Conservation (phyloP, 2,329 filamentous ascomycete species). For the Paraphoma chrysanthemicola region DNA sequence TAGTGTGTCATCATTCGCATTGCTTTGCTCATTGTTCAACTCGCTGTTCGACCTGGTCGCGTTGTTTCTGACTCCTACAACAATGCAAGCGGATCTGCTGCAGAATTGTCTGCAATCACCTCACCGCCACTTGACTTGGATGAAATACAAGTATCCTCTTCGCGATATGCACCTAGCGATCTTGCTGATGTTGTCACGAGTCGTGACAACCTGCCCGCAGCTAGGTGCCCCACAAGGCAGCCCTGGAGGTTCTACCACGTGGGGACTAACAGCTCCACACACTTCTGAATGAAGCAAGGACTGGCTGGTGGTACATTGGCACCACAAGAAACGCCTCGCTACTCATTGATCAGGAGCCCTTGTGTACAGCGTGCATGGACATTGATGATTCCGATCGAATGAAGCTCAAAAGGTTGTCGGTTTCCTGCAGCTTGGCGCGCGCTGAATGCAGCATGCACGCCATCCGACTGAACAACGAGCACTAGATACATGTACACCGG, state of each 20-base stretch:
- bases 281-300: not conserved
- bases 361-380: too few relatives aligned
- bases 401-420: too few relatives aligned
- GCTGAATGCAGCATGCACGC: not conserved
- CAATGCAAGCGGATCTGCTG: too few relatives aligned
- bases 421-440: not conserved
- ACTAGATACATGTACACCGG: too few relatives aligned
- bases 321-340: too few relatives aligned
- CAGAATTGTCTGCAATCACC: not conserved
- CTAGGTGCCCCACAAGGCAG: not conserved
- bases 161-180: slow-evolving; percentile 3
- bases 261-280: not conserved
- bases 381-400: too few relatives aligned
- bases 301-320: too few relatives aligned
- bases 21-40: too few relatives aligned
- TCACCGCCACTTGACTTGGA: not conserved
- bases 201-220: slow-evolving; percentile 2
- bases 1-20: too few relatives aligned
- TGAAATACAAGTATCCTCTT: not conserved
- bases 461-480: not conserved
- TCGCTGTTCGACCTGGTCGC: too few relatives aligned
- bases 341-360: too few relatives aligned
- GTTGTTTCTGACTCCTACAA: too few relatives aligned
- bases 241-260: not conserved
- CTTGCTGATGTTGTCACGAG: slow-evolving; percentile 4